These are phyloP conservation scores for Acacia crassicarpa DNA, from an alignment of 306 rosid genomes.

Conservation along the genomic window DNA sequence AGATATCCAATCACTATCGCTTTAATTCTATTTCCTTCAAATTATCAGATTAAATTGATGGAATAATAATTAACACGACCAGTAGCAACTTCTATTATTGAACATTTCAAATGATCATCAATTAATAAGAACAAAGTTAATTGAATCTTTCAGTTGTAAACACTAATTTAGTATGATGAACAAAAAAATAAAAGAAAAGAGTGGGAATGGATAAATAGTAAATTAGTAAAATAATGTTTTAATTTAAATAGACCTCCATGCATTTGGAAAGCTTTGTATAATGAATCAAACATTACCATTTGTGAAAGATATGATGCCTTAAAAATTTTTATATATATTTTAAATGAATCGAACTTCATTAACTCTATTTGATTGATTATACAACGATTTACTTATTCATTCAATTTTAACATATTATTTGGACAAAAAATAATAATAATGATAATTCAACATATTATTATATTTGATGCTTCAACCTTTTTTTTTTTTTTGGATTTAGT, in stretches of 20 bases:
- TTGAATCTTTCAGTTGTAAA: too few relatives aligned
- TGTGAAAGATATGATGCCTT: background rate
- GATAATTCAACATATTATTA: too few relatives aligned
- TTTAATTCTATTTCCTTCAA: background rate
- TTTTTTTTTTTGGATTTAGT: too few relatives aligned
- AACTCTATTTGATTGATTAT: too few relatives aligned
- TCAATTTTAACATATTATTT: background rate
- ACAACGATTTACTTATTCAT: too few relatives aligned
- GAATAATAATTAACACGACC: background rate
- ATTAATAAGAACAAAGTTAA: too few relatives aligned
- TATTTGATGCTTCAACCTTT: background rate
- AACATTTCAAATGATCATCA: too few relatives aligned
- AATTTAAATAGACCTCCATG: background rate
- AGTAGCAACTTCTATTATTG: background rate
- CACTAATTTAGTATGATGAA: background rate
- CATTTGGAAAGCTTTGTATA: too few relatives aligned
- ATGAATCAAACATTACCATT: background rate
- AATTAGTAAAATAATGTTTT: background rate
- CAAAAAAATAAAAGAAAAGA: background rate
- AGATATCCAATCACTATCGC: background rate
- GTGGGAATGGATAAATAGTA: background rate
- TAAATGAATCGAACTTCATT: too few relatives aligned
- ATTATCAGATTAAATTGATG: background rate
- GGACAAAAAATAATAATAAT: too few relatives aligned
- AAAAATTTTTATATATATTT: too few relatives aligned